Conservation (phyloP, 2,329 filamentous ascomycete genomes). For the Dothistroma septosporum region DNA sequence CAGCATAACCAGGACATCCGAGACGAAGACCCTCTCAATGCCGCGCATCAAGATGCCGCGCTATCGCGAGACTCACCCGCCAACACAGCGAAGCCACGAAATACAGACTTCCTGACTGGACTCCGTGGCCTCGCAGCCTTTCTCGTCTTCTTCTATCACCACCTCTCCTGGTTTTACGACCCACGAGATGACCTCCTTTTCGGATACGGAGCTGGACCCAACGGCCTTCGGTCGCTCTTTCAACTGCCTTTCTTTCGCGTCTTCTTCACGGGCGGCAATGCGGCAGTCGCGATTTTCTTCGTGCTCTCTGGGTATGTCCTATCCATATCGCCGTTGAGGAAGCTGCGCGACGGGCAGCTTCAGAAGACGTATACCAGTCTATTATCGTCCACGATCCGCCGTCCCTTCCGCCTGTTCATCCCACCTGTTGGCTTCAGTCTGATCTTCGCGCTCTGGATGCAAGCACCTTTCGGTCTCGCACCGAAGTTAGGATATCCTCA, state of each 20-base stretch:
- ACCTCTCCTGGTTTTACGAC: conserved; percentile 37
- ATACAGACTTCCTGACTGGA: conserved; percentile 53
- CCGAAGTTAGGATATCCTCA: conserved; percentile 18
- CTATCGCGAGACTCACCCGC: background rate
- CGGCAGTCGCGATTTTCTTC: conserved; percentile 52
- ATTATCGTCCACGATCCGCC: conserved; percentile 11
- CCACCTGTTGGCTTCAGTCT: conserved; percentile 15
- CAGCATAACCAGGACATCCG: conserved; percentile 1
- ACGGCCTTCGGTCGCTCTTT: conserved; percentile 40
- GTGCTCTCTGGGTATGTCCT: conserved; percentile 51
- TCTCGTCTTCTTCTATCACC: conserved; percentile 60
- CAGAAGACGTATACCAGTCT: conserved; percentile 12
- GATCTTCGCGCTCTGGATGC: conserved; percentile 14
- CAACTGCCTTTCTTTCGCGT: conserved; percentile 55
- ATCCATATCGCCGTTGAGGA: conserved; percentile 20
- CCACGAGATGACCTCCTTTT: conserved; percentile 44
- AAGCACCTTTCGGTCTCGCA: conserved; percentile 20
- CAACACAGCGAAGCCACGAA: background rate
- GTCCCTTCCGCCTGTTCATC: conserved; percentile 20
- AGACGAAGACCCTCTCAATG: background rate
- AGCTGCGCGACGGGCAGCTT: conserved; percentile 5
- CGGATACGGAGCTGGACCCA: conserved; percentile 37
- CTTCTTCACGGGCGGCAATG: conserved; percentile 59
- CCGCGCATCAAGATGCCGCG: conserved; percentile 1
- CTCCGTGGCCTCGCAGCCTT: conserved; percentile 63